Base-by-base conservation (phyloP, 2,329 filamentous ascomycete genomes). In the Metarhizium rileyi region DNA sequence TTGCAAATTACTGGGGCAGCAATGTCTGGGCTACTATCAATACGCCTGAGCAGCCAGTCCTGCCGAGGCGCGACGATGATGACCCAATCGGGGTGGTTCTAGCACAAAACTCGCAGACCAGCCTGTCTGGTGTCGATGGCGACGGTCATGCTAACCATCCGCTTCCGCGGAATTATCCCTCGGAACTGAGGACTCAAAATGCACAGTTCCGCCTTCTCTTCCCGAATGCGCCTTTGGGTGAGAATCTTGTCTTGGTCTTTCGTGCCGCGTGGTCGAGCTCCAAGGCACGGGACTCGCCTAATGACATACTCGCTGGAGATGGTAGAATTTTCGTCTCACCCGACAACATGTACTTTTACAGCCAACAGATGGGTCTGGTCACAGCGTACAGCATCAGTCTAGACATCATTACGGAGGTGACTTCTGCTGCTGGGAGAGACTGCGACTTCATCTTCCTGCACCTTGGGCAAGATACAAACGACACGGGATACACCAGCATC, bases 1-100 rank as follows among this genome's bases (percentile, higher is more conserved):
- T 95, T 72, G 90, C 90, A 28, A 97, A 97, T 63, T 78, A 94
- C 50, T 97, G 91, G 91, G 91, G 91, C 46, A 94, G 84, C 60
- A 86, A 82, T 50, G 84, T 90, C 44, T 95, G 90, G 87, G 67
- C 63, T 6, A 53, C 58, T 14, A 54, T 61, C 33, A 58, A 65
- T 33, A 48, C 54, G n/a, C 59, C 59, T 3, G 50, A 56, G 20
- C 59, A 64, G 25, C 64, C 63, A 4, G 56, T 63, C 9, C 52
- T 68, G 16, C 63, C 66, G 4, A 56, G 63, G 23, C 57, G 58
- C 23, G 62, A 66, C 27, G 66, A 69, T 7, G 68, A 70, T 46
- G 68, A 71, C 38, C 66, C 67, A 22, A 65, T 71, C n/a, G 70
- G 68, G 16, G 61, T 70, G 14, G 65, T 70, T 30, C 61, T 70